Percentiles rank a stretch among this genome's conserved stretches.
Evolutionary conservation across 441 rosid genomes (phyloP).

Genomic region (Lepidium campestre): DNA sequence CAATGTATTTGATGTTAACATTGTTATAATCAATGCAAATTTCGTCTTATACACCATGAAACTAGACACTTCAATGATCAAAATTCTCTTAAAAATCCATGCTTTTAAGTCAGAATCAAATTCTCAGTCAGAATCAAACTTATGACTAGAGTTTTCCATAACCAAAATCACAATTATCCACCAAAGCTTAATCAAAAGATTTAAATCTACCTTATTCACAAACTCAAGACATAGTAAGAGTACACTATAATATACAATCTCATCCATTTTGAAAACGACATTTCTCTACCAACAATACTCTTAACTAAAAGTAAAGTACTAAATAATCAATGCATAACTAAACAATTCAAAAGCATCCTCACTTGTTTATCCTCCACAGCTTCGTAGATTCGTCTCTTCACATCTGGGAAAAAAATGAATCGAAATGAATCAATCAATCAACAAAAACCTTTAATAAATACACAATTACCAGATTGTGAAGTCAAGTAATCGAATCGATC

Average conservation of each 20-base stretch:
- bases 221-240: neutral
- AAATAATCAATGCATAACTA: neutral
- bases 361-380: constrained; percentile 80
- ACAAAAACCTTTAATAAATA: neutral
- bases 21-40: neutral
- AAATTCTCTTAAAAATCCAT: neutral
- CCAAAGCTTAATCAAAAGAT: neutral
- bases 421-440: neutral
- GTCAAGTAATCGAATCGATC: constrained; percentile 57
- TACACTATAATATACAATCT: neutral
- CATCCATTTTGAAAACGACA: constrained; percentile 13
- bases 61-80: neutral
- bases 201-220: neutral
- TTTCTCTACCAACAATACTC: neutral
- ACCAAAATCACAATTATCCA: neutral
- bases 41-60: neutral
- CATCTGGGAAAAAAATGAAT: constrained; percentile 33
- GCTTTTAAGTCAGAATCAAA: neutral
- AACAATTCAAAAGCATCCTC: neutral
- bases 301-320: neutral
- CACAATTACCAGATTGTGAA: constrained; percentile 52
- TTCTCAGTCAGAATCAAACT: neutral
- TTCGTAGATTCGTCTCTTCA: constrained; percentile 75
- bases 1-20: neutral
- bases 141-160: too few relatives aligned